Percentiles rank a stretch among this genome's conserved stretches.
Evolutionary conservation across 2,329 filamentous ascomycete species (phyloP).

Genomic region (Hymenoscyphus fraxineus): DNA sequence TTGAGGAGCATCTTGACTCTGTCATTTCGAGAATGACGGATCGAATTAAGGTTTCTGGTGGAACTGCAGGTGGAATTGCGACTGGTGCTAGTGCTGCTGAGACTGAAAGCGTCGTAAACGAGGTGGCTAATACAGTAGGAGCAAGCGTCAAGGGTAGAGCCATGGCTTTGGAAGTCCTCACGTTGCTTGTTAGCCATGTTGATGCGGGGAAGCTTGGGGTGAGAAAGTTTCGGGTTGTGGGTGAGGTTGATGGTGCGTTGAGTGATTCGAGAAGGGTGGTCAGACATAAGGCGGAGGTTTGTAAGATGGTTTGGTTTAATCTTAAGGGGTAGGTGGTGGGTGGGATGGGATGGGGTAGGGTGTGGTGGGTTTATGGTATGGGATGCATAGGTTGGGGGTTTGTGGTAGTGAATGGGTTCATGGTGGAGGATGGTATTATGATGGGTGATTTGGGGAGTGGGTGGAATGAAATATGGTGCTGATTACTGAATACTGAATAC

Average conservation of each 20-base stretch:
- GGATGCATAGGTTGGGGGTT: not conserved
- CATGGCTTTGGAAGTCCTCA: conserved; percentile 31
- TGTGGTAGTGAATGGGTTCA: too few species aligned
- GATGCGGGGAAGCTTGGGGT: conserved; percentile 16
- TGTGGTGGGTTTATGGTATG: too few species aligned
- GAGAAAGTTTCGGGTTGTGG: conserved; percentile 21
- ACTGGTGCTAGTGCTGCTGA: too few species aligned
- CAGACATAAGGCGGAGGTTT: conserved; percentile 24
- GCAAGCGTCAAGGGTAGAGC: conserved; percentile 19
- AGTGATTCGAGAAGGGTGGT: conserved; percentile 30
- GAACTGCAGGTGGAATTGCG: too few species aligned
- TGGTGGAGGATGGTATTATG: too few species aligned
- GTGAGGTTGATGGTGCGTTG: conserved; percentile 27
- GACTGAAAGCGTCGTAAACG: too few species aligned
- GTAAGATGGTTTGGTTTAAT: conserved; percentile 29
- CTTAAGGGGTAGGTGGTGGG: conserved; percentile 5
- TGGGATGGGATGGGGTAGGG: not conserved
- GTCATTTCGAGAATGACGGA: conserved; percentile 32
- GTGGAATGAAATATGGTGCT: too few species aligned
- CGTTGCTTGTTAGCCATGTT: conserved; percentile 23
- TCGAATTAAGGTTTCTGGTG: conserved; percentile 20
- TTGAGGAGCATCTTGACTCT: conserved; percentile 29
- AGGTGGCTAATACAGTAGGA: conserved; percentile 17
- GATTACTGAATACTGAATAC: too few species aligned
- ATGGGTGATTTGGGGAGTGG: too few species aligned